Conservation (phyloP, 1,284 basidiomycete species). For the Phenoliferia sp. region DNA sequence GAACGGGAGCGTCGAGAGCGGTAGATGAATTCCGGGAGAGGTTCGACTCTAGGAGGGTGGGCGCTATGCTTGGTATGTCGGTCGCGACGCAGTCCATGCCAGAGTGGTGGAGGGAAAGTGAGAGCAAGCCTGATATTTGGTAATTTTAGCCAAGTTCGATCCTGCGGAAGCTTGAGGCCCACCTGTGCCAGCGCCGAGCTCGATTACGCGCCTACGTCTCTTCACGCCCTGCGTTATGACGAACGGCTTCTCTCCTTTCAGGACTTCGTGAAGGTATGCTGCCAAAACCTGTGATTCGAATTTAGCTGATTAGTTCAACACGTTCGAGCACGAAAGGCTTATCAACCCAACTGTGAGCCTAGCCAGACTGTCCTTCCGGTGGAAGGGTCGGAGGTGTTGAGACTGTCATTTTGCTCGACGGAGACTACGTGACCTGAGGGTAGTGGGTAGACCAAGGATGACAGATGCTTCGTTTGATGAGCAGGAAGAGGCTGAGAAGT, state of each 20-base stretch:
- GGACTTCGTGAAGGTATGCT: slow-evolving; percentile 25
- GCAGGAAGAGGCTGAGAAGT: slow-evolving; percentile 47
- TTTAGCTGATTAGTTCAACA: slow-evolving; percentile 10
- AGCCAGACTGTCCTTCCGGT: slow-evolving; percentile 89
- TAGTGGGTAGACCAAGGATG: slow-evolving; percentile 45
- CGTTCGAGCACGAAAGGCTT: slow-evolving; percentile 55
- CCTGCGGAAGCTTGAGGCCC: not conserved
- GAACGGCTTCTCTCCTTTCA: slow-evolving; percentile 20
- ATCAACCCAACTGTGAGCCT: slow-evolving; percentile 55
- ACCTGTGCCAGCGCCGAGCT: slow-evolving; percentile 78
- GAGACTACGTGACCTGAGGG: slow-evolving; percentile 41
- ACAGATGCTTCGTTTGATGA: slow-evolving; percentile 63
- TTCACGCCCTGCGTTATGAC: slow-evolving; percentile 33
- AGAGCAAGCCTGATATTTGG: slow-evolving; percentile 33
- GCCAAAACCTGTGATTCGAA: slow-evolving; percentile 24
- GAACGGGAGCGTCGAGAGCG: slow-evolving; percentile 42
- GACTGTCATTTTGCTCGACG: slow-evolving; percentile 54
- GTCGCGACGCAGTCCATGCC: slow-evolving; percentile 76
- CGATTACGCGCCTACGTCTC: slow-evolving; percentile 51
- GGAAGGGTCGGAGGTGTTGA: slow-evolving; percentile 50
- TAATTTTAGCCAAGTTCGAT: not conserved
- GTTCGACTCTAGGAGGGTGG: slow-evolving; percentile 62
- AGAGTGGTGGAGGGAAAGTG: slow-evolving; percentile 60
- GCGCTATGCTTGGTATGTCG: slow-evolving; percentile 65
- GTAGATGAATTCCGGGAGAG: slow-evolving; percentile 47